Evolutionary conservation across 768 basidiomycete genomes (phyloP), one percentile per base, ranked within the genome.

Genomic region (Pulveroboletus sp.): DNA sequence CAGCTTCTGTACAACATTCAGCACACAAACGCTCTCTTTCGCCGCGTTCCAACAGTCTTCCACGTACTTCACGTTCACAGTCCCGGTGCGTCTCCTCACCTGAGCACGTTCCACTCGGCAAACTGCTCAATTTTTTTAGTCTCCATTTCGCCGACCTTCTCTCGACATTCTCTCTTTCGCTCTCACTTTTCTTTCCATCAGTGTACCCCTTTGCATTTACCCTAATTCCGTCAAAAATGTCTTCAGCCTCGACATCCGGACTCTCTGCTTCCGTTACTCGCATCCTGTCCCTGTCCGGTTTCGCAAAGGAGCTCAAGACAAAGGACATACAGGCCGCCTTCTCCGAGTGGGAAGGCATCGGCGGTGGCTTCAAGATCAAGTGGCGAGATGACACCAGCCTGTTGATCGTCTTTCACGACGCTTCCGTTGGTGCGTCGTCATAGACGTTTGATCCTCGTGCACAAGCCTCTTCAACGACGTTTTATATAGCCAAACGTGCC

Each of bases 311-410:
- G 73, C 82, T 99, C 62, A 99, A 98, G 76, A 99, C 96, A 44
- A 86, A 92, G 68, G 96, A 99, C 70, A 89, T 99, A 42, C 93
- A 97, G 65, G 65, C 77, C 36, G 88, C 92, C 38, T 96, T 98
- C 68, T 75, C 84, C 43, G 92, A 93, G 38, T 98, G 87, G 80
- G 93, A 96, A 61, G 77, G 72, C 51, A 74, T 84, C 45, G 81
- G 76, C 49, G 96, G 95, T 24, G 96, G 96, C 20, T 96, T 95
- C 76, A 93, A 94, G 78, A 94, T 99, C 67, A 99, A 99, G 68
- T 99, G 96, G 96, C 80, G 83, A 60, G 94, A 99, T 69, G 96
- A 99, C 70, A 93, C 91, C 31, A 94, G 89, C 64, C 87, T 95
- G 34, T 73, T 94, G 60, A 87, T 96, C 58, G 96, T 99, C 47